Conservation (phyloP, 768 basidiomycete species). For the Boletus reticulatus region DNA sequence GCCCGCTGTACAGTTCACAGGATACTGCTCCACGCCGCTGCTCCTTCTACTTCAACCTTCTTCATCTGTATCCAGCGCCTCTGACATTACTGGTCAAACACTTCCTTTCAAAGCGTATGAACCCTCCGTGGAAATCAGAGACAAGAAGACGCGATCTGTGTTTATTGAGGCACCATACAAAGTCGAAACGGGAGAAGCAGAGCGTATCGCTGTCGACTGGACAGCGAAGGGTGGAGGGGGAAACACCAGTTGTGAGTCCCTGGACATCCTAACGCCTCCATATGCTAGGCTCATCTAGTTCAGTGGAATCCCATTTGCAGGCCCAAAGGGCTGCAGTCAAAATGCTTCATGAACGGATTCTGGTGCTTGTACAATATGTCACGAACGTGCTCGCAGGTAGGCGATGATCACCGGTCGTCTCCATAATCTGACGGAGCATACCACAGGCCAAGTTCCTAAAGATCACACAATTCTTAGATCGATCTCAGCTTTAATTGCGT, state of each 20-base stretch:
- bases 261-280: neutral
- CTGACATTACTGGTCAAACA: constrained; percentile 61
- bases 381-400: constrained; percentile 70
- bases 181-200: constrained; percentile 97
- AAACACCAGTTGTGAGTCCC: constrained; percentile 69
- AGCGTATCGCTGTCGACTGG: constrained; percentile 97
- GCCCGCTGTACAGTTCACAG: constrained; percentile 58
- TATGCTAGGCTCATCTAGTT: constrained; percentile 1
- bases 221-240: constrained; percentile 83
- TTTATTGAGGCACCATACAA: constrained; percentile 85
- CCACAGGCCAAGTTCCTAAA: constrained; percentile 62
- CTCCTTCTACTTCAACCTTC: constrained; percentile 73
- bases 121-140: constrained; percentile 81
- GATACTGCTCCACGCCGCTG: constrained; percentile 85
- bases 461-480: constrained; percentile 85
- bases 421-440: neutral
- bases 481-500: constrained; percentile 81
- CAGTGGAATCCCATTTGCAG: constrained; percentile 89
- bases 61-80: constrained; percentile 40
- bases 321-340: constrained; percentile 93
- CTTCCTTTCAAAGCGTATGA: constrained; percentile 95
- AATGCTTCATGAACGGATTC: constrained; percentile 92
- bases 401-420: constrained; percentile 12
- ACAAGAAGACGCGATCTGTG: constrained; percentile 70
- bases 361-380: constrained; percentile 86